These are phyloP conservation scores for Penicillium parvum DNA, from an alignment of 495 filamentous ascomycete genomes.

Conservation along the genomic window DNA sequence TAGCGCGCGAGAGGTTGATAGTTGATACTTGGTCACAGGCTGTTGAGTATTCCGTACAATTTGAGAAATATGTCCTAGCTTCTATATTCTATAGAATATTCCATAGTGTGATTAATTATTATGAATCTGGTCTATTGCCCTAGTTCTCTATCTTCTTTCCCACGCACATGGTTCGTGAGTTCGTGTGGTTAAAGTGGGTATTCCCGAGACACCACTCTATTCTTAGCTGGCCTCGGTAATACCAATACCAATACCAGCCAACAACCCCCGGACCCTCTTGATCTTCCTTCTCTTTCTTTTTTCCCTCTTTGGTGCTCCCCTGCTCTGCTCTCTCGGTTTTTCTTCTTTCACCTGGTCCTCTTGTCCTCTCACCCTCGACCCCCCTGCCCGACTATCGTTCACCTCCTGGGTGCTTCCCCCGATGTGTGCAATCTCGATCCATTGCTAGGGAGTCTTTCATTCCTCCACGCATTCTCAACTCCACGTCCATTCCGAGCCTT, in stretches of 20 bases:
- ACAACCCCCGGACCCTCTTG: not conserved
- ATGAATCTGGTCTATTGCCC: too few species aligned
- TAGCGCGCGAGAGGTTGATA: not conserved
- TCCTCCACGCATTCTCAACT: slow-evolving; percentile 24
- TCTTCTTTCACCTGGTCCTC: not conserved
- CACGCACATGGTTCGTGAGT: too few species aligned
- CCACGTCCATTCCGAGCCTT: slow-evolving; percentile 23
- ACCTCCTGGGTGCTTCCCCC: too few species aligned
- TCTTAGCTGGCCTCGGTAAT: too few species aligned
- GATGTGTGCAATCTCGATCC: slow-evolving; percentile 10
- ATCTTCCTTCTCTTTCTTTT: not conserved
- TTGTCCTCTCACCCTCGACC: too few species aligned
- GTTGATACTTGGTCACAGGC: not conserved
- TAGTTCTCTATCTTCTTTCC: not conserved
- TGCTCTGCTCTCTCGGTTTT: not conserved
- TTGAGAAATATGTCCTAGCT: too few species aligned
- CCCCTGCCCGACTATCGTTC: not conserved
- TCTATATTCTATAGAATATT: too few species aligned
- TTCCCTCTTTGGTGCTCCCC: not conserved
- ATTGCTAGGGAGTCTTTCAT: slow-evolving; percentile 22
- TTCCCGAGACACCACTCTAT: slow-evolving; percentile 7
- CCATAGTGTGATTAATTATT: too few species aligned
- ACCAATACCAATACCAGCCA: too few species aligned
- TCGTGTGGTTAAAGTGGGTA: slow-evolving; percentile 2
- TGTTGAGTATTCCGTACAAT: too few species aligned